These are phyloP conservation scores for Mortierella sp. DNA, from an alignment of 371 early-diverging fungal species.

Conservation along the genomic window DNA sequence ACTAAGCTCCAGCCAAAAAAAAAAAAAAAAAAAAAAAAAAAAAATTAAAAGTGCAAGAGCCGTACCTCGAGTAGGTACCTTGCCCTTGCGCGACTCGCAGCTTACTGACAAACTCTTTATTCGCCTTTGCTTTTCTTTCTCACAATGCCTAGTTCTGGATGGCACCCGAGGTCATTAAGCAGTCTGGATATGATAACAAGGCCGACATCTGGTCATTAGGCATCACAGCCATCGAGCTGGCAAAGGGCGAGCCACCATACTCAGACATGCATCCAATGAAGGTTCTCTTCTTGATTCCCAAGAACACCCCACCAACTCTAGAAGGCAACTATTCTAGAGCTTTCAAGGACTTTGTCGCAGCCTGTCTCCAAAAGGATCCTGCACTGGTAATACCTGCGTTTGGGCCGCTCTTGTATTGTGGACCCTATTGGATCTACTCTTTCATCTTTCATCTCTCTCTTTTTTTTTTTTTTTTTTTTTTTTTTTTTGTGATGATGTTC, in stretches of 20 bases:
- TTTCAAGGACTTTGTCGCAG: conserved; percentile 91
- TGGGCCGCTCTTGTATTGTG: neutral
- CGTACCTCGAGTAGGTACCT: no score
- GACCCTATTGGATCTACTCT: neutral
- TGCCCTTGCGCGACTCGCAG: no score
- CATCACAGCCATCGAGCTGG: conserved; percentile 97
- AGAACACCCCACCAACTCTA: conserved; percentile 87
- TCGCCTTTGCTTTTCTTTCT: neutral
- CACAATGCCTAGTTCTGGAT: conserved; percentile 82
- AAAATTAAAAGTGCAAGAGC: no score
- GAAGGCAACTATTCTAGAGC: conserved; percentile 82
- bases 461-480: conserved; percentile 2
- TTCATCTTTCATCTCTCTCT: no score
- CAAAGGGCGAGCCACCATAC: conserved; percentile 95
- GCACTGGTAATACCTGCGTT: conserved; percentile 58
- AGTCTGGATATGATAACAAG: conserved; percentile 95
- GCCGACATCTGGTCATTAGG: conserved; percentile 99
- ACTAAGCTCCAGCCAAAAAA: no score
- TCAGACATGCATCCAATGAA: conserved; percentile 93
- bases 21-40: no score
- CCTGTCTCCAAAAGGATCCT: conserved; percentile 91
- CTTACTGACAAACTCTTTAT: no score
- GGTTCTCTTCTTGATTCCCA: conserved; percentile 93
- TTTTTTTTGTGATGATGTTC: neutral
- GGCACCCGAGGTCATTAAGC: conserved; percentile 98